These are phyloP conservation scores for Cyberlindnera japonica DNA, from an alignment of 805 yeast species.

Conservation along the genomic window DNA sequence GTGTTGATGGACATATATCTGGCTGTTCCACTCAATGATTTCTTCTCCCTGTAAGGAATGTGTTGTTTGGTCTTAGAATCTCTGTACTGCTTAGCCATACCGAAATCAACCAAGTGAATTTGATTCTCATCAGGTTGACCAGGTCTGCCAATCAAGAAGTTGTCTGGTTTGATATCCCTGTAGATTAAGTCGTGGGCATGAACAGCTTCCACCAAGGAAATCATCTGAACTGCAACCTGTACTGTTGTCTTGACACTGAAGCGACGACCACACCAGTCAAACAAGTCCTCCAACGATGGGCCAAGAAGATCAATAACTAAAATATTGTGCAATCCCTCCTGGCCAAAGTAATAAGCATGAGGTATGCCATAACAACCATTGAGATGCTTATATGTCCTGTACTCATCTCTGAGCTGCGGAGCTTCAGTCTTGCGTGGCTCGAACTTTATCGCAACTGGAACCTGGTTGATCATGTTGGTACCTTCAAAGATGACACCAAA, in stretches of 20 bases:
- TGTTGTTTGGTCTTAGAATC: slow-evolving; percentile 78
- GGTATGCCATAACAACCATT: slow-evolving; percentile 72
- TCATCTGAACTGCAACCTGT: slow-evolving; percentile 75
- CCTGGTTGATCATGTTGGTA: slow-evolving; percentile 60
- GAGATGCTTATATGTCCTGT: slow-evolving; percentile 69
- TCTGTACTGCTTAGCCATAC: slow-evolving; percentile 83
- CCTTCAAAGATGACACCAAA: slow-evolving; percentile 86
- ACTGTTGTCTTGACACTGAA: slow-evolving; percentile 71
- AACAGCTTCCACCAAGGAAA: slow-evolving; percentile 63
- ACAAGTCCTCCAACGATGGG: slow-evolving; percentile 77
- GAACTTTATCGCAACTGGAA: slow-evolving; percentile 70
- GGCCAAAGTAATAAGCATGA: slow-evolving; percentile 81
- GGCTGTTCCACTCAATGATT: slow-evolving; percentile 80
- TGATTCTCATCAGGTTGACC: slow-evolving; percentile 58
- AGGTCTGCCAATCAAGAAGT: slow-evolving; percentile 67
- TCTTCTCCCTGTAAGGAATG: slow-evolving; percentile 77
- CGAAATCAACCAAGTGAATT: slow-evolving; percentile 75
- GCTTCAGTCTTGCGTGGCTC: slow-evolving; percentile 81
- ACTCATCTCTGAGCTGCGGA: slow-evolving; percentile 79
- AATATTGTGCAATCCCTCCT: slow-evolving; percentile 78
- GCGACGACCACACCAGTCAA: slow-evolving; percentile 83
- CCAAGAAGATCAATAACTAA: slow-evolving; percentile 74
- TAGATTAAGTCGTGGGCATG: slow-evolving; percentile 76
- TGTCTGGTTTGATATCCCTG: slow-evolving; percentile 82
- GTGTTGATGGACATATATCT: slow-evolving; percentile 86